Percentiles rank a stretch among this genome's conserved stretches.
phyloP scores from a whole-genome alignment of 306 rosid genomes.

The Cucumis hystrix region DNA sequence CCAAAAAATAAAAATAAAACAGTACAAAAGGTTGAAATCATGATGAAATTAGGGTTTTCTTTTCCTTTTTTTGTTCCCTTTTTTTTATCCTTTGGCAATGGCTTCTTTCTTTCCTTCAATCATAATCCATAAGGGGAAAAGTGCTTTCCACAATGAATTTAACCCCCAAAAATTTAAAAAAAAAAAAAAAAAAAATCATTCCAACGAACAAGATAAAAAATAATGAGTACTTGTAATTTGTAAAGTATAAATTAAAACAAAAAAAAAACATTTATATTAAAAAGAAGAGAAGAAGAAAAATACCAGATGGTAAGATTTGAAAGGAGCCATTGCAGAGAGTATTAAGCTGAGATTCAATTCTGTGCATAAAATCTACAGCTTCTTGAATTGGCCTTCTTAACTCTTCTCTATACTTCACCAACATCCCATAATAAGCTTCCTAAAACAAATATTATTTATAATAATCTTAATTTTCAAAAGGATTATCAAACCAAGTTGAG shows the following conservation, averaged over 20 bases:
- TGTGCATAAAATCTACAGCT: constrained; percentile 84
- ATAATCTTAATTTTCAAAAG: too few relatives aligned
- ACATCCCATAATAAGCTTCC: constrained; percentile 90
- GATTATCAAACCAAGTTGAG: too few relatives aligned
- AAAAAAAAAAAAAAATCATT: not conserved
- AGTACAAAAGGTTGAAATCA: not conserved
- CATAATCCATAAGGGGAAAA: not conserved
- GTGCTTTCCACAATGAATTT: not conserved
- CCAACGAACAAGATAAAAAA: not conserved
- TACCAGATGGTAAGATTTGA: constrained; percentile 56
- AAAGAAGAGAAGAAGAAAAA: not conserved
- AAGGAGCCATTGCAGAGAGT: constrained; percentile 58
- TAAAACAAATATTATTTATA: too few relatives aligned
- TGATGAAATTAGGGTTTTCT: not conserved
- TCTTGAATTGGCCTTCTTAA: constrained; percentile 91
- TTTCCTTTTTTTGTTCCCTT: not conserved
- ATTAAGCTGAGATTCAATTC: constrained; percentile 73
- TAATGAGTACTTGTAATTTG: not conserved
- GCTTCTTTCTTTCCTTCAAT: not conserved
- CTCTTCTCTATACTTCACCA: constrained; percentile 87
- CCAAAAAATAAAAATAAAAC: not conserved
- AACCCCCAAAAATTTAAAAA: not conserved
- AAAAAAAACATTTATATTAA: not conserved
- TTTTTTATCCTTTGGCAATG: not conserved
- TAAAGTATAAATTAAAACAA: not conserved